Evolutionary conservation across 2,329 filamentous ascomycete genomes (phyloP).

Genomic region (Metarhizium robertsii): DNA sequence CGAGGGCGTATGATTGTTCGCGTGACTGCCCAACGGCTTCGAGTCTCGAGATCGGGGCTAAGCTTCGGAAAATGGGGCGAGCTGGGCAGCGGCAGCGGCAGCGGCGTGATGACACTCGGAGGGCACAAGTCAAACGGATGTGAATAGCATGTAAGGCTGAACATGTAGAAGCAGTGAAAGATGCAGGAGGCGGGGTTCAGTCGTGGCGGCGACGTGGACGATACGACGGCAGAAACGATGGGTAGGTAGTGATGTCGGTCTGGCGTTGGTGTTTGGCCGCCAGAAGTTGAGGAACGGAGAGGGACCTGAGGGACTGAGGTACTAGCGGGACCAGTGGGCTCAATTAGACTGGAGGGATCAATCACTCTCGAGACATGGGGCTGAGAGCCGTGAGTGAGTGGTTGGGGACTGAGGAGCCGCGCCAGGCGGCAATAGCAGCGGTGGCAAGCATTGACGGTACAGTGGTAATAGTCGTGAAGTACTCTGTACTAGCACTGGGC

Average conservation of each 20-base stretch:
- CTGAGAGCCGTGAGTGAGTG: too few species aligned
- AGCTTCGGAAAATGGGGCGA: slow-evolving; percentile 4
- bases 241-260: slow-evolving; percentile 1
- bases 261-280: background rate
- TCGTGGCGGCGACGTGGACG: background rate
- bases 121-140: background rate
- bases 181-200: background rate
- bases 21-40: slow-evolving; percentile 16
- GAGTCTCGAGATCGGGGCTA: slow-evolving; percentile 5
- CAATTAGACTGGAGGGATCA: background rate
- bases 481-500: too few species aligned
- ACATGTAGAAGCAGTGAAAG: background rate
- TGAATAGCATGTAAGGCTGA: slow-evolving; percentile 1
- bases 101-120: background rate
- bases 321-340: background rate
- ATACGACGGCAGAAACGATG: slow-evolving; percentile 1
- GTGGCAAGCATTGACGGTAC: too few species aligned
- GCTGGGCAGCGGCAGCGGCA: background rate
- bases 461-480: too few species aligned
- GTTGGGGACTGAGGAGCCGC: too few species aligned
- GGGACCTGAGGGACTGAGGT: background rate
- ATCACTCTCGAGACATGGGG: too few species aligned
- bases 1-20: slow-evolving; percentile 13
- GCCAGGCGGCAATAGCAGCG: too few species aligned
- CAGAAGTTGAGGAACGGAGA: background rate